Evolutionary conservation across 2,329 filamentous ascomycete genomes (phyloP), one percentile per base, ranked within the genome.

Genomic region (Neonectria magnoliae): DNA sequence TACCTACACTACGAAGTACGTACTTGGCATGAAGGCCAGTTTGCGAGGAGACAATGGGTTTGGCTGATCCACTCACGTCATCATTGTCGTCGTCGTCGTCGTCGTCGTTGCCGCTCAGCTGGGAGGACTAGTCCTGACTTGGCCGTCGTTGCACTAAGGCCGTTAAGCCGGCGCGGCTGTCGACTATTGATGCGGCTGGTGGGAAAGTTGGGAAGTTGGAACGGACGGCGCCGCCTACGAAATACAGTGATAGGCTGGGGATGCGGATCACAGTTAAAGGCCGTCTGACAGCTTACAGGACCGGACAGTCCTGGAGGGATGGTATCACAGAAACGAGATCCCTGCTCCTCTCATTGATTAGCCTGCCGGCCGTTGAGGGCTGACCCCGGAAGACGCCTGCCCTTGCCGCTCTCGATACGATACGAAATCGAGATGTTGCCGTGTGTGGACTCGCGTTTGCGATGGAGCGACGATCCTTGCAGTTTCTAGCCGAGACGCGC

Each of bases 161-260:
- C 42, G 52, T 33, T 55, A 47, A 45, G 48, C 44, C 57, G 52
- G 36, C 58, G 60, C 62, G 58, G 63, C 36, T 58, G 38, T 55
- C 52, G 41, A 57, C 47, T 60, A 66, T 64, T 57, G 48, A 53
- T 57, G 62, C 55, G 55, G 45, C 50, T 57, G 62, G 55, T 8
- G 36, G 16, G 36, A 38, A 38, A 38, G 14, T 38, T 38, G 36
- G 36, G 36, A 38, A 38, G 36, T 38, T 38, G 36, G 36, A 38
- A 38, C 36, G 7, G 36, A 38, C 14, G 20, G 48, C 54, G 60
- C 54, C 60, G 48, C 41, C 60, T 54, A 16, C 33, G 4, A 16
- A 25, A 25, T 25, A 58, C 13, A 22, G 41, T 50, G 56, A 48
- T 36, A 36, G 31, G 31, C 13, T 14, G 31, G 31, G 31, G 48